Base-by-base conservation (phyloP, 345 rosid species). In the Trapa incisa region DNA sequence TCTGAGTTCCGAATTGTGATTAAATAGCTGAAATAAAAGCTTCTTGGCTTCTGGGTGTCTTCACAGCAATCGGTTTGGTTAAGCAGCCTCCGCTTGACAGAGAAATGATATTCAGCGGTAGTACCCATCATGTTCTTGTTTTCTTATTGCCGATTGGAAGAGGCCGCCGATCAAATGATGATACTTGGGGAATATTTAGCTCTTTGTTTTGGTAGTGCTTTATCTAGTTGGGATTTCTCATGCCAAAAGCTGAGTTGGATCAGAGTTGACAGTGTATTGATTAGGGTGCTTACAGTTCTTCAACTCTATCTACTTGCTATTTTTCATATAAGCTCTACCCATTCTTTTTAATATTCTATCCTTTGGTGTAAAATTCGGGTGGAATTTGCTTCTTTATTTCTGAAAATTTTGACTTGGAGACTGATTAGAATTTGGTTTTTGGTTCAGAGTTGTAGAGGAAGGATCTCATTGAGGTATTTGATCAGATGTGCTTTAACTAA, bases 381-480 rank as follows among this genome's bases (percentile, higher is more conserved):
- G 3, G 33, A 33, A 32, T 4, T 58, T 58, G 70, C 63, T 67
- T 47, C 12, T 57, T 54, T 67, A 47, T 58, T 6, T 47, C 62
- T 67, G 70, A 13, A 2, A 16, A 36, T 53, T 39, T 50, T 67
- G 47, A 67, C 12, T 60, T 54, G 47, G 62, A 33, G 35, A 41
- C 22, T 58, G 36, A 54, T 4, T 0, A 36, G 37, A 41, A 17
- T 67, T 53, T 54, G 47, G 53, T 60, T 38, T 16, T 53, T 67
- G 70, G 35, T 35, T 14, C 41, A 15, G 42, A 50, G 37, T 35
- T 36, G 57, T 37, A 11, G 61, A 52, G 11, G 61, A 67, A 63
- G 62, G 43, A 15, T 53, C 41, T 54, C 29, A 43, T 53, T 67
- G 1, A 67, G 47, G 70, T 60, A 67, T 39, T 48, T 32, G 14